A percentile compares a stretch with the other conserved stretches of the same genome.
These are phyloP conservation scores for Zymoseptoria passerinii DNA, from an alignment of 2,329 filamentous ascomycete genomes.

Conservation along the genomic window DNA sequence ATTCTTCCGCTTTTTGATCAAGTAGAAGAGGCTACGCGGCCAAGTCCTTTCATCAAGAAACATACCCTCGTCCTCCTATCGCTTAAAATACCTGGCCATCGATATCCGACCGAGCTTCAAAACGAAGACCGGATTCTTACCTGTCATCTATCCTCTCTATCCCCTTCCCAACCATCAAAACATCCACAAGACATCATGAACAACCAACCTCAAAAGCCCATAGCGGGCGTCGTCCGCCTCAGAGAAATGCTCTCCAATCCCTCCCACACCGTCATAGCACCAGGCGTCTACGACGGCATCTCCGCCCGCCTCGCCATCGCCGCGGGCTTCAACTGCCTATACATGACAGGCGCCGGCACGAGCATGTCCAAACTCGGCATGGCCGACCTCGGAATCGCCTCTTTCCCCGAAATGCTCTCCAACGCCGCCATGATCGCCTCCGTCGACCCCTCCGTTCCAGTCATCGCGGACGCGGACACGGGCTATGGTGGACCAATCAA, in stretches of 20 bases:
- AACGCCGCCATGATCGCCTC: slow-evolving; percentile 59
- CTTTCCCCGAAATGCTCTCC: slow-evolving; percentile 53
- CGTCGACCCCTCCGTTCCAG: slow-evolving; percentile 46
- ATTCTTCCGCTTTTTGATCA: too few relatives aligned
- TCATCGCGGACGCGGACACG: slow-evolving; percentile 56
- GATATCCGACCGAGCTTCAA: too few relatives aligned
- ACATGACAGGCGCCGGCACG: slow-evolving; percentile 62
- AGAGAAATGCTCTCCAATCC: slow-evolving; percentile 26
- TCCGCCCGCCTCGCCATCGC: slow-evolving; percentile 55
- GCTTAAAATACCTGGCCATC: neutral
- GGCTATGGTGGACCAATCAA: slow-evolving; percentile 44
- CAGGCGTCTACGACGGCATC: slow-evolving; percentile 61
- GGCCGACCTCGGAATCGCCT: slow-evolving; percentile 55
- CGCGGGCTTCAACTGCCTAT: slow-evolving; percentile 56
- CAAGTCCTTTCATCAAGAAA: neutral
- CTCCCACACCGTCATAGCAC: slow-evolving; percentile 43
- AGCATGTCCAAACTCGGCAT: slow-evolving; percentile 53
- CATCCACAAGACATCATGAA: neutral
- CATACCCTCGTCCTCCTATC: neutral
- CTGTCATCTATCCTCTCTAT: too few relatives aligned
- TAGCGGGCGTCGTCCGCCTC: slow-evolving; percentile 19
- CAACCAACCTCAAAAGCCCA: neutral
- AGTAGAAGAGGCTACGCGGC: neutral
- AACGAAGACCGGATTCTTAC: too few relatives aligned
- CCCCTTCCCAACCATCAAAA: neutral